phyloP scores from a whole-genome alignment of 1,139 yeast species.

The Geotrichum macrosporum region DNA sequence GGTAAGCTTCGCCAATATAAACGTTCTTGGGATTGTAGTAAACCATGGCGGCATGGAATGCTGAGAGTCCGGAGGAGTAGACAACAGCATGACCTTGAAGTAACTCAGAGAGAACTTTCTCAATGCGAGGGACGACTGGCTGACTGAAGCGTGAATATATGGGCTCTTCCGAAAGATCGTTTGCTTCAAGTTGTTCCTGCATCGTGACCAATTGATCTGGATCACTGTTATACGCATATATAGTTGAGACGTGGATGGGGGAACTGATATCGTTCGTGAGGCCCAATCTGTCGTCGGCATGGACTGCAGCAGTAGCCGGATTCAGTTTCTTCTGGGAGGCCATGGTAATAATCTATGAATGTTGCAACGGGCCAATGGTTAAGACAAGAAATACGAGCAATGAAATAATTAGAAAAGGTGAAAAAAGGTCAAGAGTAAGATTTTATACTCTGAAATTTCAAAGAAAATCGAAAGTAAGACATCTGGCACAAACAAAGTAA shows the following conservation, averaged over 20 bases:
- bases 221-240: slow-evolving; percentile 60
- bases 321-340: slow-evolving; percentile 11
- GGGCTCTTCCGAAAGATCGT: slow-evolving; percentile 34
- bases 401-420: too few relatives aligned
- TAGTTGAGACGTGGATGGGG: slow-evolving; percentile 79
- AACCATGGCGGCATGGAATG: slow-evolving; percentile 72
- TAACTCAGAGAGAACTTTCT: slow-evolving; percentile 57
- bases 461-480: too few relatives aligned
- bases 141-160: slow-evolving; percentile 69
- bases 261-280: slow-evolving; percentile 56
- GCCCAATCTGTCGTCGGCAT: slow-evolving; percentile 35
- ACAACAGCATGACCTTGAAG: slow-evolving; percentile 53
- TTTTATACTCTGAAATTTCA: too few relatives aligned
- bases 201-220: slow-evolving; percentile 51
- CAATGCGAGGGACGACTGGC: slow-evolving; percentile 66
- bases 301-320: slow-evolving; percentile 28
- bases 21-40: slow-evolving; percentile 69
- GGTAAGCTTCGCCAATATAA: slow-evolving; percentile 77
- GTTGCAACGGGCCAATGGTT: too few relatives aligned
- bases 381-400: too few relatives aligned
- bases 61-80: slow-evolving; percentile 75
- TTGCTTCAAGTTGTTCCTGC: slow-evolving; percentile 36
- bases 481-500: too few relatives aligned
- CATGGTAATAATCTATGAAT: too few relatives aligned
- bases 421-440: too few relatives aligned